Evolutionary conservation across 805 yeast species (phyloP), one percentile per base, ranked within the genome.

Genomic region (Alloascoidea africana): DNA sequence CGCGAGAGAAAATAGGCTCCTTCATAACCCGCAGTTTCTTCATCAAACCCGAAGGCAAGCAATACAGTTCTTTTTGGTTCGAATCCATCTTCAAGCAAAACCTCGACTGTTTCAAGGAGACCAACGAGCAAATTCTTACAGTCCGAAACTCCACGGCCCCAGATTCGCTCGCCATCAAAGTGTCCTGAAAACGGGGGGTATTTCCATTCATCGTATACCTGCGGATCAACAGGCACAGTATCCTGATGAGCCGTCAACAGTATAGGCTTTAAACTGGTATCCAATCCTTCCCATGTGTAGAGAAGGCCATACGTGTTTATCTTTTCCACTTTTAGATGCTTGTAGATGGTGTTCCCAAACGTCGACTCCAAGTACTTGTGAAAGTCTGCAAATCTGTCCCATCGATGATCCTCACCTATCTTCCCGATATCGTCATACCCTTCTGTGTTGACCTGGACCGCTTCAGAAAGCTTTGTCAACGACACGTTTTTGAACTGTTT

Each of bases 81-180:
- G 54, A 65, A 77, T 1, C 65, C 72, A 18, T 60, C 62, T 19
- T 55, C 43, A 16, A 77, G 50, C 33, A 76, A 52, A 37, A 60
- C 55, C 49, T 78, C 85, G n/a, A 71, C 52, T 2, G 83, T 59
- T 53, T 79, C 86, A 51, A 79, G 54, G 35, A 75, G 63, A 2
- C 74, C 76, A 43, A 76, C 59, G 37, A 82, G 58, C 35, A 71
- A 54, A 47, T 73, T 73, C 51, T 79, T 79, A 50, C 83, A 76
- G 51, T 80, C 91, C 35, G 65, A 55, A 2, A 79, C 54, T 33
- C 89, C 87, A 49, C 87, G 63, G 2, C 87, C 87, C 65, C 69
- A 77, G 3, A 80, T 43, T 16, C 50, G 55, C 15, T 62, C 57
- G 14, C 78, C 79, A 49, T 78, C 86, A 49, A 59, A 76, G 44